Evolutionary conservation across 257 asterid species (phyloP).

Genomic region (Solanum tarapatanum): DNA sequence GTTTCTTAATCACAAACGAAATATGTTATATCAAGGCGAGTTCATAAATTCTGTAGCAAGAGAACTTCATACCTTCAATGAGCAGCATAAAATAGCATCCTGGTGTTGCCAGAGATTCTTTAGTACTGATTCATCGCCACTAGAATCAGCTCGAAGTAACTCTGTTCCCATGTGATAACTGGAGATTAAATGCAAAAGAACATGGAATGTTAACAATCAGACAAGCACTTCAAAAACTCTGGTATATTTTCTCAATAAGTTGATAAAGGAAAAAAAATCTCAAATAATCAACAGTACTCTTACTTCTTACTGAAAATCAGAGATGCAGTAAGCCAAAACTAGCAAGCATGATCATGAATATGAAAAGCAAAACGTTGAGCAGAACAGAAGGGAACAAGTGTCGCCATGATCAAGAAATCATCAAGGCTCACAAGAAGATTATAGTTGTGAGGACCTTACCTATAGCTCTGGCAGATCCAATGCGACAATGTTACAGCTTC

Average conservation of each 20-base stretch:
- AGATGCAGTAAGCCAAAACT: neutral
- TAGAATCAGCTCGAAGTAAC: slow-evolving; percentile 41
- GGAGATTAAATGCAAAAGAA: slow-evolving; percentile 6
- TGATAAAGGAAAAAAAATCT: neutral
- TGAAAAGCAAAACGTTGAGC: neutral
- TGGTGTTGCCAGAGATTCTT: slow-evolving; percentile 94
- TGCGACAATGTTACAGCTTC: slow-evolving; percentile 87
- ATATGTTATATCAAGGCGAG: neutral
- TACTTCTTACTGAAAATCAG: neutral
- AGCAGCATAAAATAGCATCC: slow-evolving; percentile 93
- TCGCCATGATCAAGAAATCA: neutral
- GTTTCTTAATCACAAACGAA: neutral
- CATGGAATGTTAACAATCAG: neutral
- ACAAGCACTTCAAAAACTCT: neutral
- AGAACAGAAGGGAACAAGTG: neutral
- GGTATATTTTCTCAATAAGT: neutral
- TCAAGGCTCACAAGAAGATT: neutral
- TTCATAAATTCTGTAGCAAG: neutral
- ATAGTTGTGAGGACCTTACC: slow-evolving; percentile 17
- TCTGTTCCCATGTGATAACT: slow-evolving; percentile 75
- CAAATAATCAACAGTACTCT: neutral
- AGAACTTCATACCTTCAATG: slow-evolving; percentile 58
- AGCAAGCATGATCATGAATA: neutral
- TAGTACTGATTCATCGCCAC: slow-evolving; percentile 45
- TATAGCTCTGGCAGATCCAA: slow-evolving; percentile 95